A percentile compares a stretch with the other conserved stretches of the same genome.
phyloP scores from a whole-genome alignment of 768 basidiomycete genomes.

The Royoungia palumana region DNA sequence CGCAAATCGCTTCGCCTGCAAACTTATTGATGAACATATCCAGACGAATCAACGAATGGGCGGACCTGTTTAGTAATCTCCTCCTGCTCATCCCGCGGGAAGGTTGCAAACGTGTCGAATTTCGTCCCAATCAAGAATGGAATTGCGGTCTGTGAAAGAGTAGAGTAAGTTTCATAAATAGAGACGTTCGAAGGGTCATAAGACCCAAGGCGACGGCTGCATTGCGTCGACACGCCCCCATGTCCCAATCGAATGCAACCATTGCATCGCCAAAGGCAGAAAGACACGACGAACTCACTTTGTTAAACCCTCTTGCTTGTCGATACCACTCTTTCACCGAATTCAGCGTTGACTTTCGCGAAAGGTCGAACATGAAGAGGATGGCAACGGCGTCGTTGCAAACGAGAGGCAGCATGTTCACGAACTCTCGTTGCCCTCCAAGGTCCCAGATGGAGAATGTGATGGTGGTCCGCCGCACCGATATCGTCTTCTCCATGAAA shows the following conservation, averaged over 20 bases:
- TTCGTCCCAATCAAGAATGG: constrained; percentile 99
- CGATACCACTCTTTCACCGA: constrained; percentile 99
- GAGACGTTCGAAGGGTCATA: constrained; percentile 4
- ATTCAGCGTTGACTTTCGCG: constrained; percentile 94
- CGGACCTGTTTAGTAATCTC: constrained; percentile 96
- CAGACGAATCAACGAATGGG: constrained; percentile 8
- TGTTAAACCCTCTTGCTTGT: constrained; percentile 98
- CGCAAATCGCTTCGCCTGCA: constrained; percentile 93
- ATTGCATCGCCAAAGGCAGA: not conserved
- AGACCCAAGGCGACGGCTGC: not conserved
- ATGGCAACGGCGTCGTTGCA: constrained; percentile 99
- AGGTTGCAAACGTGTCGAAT: constrained; percentile 94
- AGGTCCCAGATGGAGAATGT: constrained; percentile 99
- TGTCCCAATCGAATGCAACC: not conserved
- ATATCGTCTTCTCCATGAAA: constrained; percentile 99
- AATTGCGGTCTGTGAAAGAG: constrained; percentile 77
- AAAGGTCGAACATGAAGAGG: constrained; percentile 99
- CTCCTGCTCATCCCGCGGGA: constrained; percentile 96
- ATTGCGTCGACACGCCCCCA: not conserved
- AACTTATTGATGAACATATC: constrained; percentile 6
- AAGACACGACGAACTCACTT: constrained; percentile 49
- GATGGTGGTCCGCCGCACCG: constrained; percentile 96
- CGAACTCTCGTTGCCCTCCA: constrained; percentile 96
- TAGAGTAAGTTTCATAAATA: constrained; percentile 13
- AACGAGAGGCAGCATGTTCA: constrained; percentile 97